phyloP scores from a whole-genome alignment of 495 filamentous ascomycete genomes.

The Tuber calosporum region DNA sequence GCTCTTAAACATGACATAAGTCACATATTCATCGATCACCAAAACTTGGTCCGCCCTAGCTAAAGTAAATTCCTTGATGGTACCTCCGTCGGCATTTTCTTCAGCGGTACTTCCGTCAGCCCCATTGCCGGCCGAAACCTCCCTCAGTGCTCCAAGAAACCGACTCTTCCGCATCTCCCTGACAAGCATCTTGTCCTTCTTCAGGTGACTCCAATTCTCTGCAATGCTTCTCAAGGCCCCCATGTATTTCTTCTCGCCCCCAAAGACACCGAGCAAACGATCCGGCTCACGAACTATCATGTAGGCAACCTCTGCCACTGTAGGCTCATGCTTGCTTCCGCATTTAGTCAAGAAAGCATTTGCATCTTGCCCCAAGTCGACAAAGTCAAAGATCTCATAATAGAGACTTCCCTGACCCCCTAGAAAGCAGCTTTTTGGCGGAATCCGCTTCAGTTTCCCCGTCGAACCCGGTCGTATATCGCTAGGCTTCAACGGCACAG shows the following conservation, averaged over 20 bases:
- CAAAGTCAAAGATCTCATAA: conserved; percentile 89
- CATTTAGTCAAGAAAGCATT: conserved; percentile 80
- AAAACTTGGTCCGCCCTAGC: conserved; percentile 62
- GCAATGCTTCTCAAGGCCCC: conserved; percentile 69
- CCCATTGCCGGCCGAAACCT: conserved; percentile 52
- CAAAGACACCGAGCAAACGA: conserved; percentile 65
- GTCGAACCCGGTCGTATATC: conserved; percentile 40
- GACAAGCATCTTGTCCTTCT: conserved; percentile 68
- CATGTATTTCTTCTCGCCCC: conserved; percentile 75
- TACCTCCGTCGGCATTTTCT: conserved; percentile 61
- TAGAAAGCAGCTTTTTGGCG: conserved; percentile 68
- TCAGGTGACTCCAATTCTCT: conserved; percentile 59
- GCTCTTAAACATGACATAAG: conserved; percentile 74
- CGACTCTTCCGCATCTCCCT: conserved; percentile 64
- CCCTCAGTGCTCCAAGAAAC: conserved; percentile 73
- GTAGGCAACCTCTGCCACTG: conserved; percentile 69
- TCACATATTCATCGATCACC: conserved; percentile 78
- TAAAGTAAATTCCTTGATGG: conserved; percentile 70
- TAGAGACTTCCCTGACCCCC: conserved; percentile 66
- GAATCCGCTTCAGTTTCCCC: conserved; percentile 47
- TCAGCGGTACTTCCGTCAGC: conserved; percentile 29
- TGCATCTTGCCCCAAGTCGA: conserved; percentile 80
- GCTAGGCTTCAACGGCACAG: conserved; percentile 47
- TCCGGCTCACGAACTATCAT: conserved; percentile 73
- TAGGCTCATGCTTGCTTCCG: conserved; percentile 85